Conservation (phyloP, 2,329 filamentous ascomycete species). For the Blastomyces silverae region DNA sequence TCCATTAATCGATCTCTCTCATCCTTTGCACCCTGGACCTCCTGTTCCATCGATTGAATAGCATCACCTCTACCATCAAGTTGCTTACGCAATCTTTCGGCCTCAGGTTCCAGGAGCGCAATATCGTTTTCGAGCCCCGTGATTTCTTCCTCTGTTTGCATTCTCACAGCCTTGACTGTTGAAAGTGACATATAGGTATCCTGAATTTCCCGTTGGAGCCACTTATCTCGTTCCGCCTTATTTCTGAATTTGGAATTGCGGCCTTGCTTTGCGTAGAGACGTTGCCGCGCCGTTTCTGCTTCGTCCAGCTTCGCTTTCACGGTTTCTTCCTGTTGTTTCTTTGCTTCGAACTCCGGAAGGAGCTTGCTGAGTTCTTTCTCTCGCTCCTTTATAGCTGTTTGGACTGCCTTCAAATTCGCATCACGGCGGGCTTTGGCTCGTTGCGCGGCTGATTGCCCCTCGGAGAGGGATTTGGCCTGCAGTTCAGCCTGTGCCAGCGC, state of each 20-base stretch:
- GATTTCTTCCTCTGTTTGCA: constrained; percentile 80
- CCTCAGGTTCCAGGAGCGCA: constrained; percentile 62
- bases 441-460: constrained; percentile 72
- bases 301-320: constrained; percentile 66
- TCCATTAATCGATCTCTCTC: constrained; percentile 72
- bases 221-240: constrained; percentile 81
- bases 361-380: constrained; percentile 69
- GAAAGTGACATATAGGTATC: constrained; percentile 70
- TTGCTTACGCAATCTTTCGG: constrained; percentile 60
- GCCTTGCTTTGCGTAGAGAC: constrained; percentile 86
- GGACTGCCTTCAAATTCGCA: constrained; percentile 63
- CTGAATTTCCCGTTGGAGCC: constrained; percentile 70
- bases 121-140: constrained; percentile 65
- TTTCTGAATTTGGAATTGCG: constrained; percentile 80
- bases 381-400: constrained; percentile 65
- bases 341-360: constrained; percentile 67
- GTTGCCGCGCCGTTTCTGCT: constrained; percentile 65
- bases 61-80: constrained; percentile 74
- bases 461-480: constrained; percentile 71
- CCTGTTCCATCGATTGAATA: constrained; percentile 63
- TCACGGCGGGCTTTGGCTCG: constrained; percentile 65
- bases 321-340: constrained; percentile 64
- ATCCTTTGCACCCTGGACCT: constrained; percentile 71
- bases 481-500: constrained; percentile 78
- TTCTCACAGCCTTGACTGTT: constrained; percentile 73